phyloP scores from a whole-genome alignment of 2,329 filamentous ascomycete species.

The Microsporum audouinii region DNA sequence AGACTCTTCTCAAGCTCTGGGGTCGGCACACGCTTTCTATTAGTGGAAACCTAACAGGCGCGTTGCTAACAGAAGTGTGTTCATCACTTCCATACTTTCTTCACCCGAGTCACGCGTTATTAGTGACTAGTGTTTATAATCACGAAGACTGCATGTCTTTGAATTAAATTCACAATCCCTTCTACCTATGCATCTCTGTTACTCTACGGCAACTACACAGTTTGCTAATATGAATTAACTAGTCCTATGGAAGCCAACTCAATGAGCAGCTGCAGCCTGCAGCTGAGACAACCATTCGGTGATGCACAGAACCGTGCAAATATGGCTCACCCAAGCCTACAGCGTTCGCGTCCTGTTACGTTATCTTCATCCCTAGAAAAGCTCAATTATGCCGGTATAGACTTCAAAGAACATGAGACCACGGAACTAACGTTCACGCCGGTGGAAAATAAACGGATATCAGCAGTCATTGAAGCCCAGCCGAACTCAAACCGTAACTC shows the following conservation, averaged over 20 bases:
- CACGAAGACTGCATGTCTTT: not conserved
- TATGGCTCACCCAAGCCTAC: constrained; percentile 16
- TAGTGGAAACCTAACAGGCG: not conserved
- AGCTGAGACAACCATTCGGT: constrained; percentile 32
- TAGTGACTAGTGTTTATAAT: not conserved
- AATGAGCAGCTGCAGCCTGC: not conserved
- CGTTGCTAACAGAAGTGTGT: not conserved
- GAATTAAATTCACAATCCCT: not conserved
- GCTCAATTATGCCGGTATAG: not conserved
- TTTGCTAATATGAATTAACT: not conserved
- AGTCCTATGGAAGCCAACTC: not conserved
- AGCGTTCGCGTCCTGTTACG: constrained; percentile 6
- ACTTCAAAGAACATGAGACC: not conserved
- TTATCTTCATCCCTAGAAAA: constrained; percentile 1
- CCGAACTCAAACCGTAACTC: constrained; percentile 41
- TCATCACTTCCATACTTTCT: not conserved
- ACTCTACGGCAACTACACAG: not conserved
- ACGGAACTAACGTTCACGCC: not conserved
- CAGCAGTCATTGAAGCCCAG: constrained; percentile 39
- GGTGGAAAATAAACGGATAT: constrained; percentile 39
- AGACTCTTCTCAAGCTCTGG: not conserved
- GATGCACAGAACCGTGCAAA: constrained; percentile 42
- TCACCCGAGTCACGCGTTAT: not conserved
- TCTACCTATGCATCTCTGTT: not conserved
- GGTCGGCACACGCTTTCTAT: not conserved